These are phyloP conservation scores for Citrus sinensis DNA, from an alignment of 345 rosid species.

Conservation along the genomic window DVS_A1.0 CM039163.1:50904001-50904500, in stretches of 20 bases:
- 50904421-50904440: constrained; percentile 88
- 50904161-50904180: neutral
- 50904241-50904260: neutral
- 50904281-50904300: constrained; percentile 3
- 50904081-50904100: neutral
- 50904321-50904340: constrained; percentile 59
- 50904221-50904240: neutral
- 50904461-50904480: constrained; percentile 84
- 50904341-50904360: constrained; percentile 99
- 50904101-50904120: neutral
- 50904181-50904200: neutral
- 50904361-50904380: constrained; percentile 98
- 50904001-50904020: neutral
- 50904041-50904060: neutral
- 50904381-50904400: constrained; percentile 80
- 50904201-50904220: neutral
- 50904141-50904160: neutral
- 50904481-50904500: neutral
- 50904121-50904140: neutral
- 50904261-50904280: neutral
- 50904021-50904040: neutral
- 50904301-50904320: constrained; percentile 28
- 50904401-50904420: constrained; percentile 75
- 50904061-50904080: neutral
- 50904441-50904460: constrained; percentile 96